These are phyloP conservation scores for Dacryopinax primogenitus DNA, from an alignment of 768 basidiomycete genomes.

Conservation along the genomic window DNA sequence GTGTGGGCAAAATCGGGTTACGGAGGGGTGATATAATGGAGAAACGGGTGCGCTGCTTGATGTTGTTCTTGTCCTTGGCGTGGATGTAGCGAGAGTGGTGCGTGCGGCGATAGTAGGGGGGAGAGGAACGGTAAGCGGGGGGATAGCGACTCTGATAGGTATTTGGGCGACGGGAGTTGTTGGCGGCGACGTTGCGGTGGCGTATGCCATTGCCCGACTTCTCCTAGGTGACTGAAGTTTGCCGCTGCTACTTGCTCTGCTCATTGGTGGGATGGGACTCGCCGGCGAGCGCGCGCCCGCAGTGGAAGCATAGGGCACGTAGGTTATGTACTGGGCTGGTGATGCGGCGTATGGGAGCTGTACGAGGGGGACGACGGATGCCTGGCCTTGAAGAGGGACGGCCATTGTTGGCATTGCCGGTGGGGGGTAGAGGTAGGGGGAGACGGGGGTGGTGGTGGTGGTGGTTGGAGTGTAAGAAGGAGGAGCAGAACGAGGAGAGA, in stretches of 20 bases:
- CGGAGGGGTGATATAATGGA: background rate
- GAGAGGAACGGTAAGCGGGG: background rate
- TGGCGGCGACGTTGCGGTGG: background rate
- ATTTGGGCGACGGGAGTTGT: background rate
- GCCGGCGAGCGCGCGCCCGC: background rate
- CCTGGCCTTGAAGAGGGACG: background rate
- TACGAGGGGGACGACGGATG: background rate
- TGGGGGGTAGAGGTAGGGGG: background rate
- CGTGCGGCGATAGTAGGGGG: background rate
- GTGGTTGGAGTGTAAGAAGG: background rate
- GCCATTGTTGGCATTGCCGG: background rate
- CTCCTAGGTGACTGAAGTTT: background rate
- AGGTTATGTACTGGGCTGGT: background rate
- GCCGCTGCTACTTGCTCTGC: background rate
- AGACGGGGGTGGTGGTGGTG: background rate
- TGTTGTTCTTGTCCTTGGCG: background rate
- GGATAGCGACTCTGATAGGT: background rate
- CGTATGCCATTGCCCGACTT: background rate
- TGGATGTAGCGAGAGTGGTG: background rate
- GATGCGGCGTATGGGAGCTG: background rate
- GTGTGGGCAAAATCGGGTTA: constrained; percentile 6
- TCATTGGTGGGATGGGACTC: background rate
- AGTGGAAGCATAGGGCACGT: background rate
- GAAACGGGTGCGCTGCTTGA: background rate
- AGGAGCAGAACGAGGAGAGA: background rate